phyloP scores from a whole-genome alignment of 306 rosid genomes.

The Pueraria montana region DNA sequence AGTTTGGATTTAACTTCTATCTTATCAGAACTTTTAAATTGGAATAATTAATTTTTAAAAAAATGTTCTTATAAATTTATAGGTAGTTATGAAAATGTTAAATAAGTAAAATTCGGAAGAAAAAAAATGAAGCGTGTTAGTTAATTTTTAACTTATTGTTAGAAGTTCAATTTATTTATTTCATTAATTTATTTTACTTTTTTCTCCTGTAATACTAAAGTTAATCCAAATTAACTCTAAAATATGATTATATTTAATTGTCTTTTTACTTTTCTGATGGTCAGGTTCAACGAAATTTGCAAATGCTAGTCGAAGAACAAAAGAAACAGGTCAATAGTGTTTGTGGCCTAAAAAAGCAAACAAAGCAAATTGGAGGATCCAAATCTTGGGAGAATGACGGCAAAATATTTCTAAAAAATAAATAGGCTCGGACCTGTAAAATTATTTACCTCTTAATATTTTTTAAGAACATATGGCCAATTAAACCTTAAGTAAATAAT shows the following conservation, averaged over 20 bases:
- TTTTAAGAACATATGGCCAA: background rate
- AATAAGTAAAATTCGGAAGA: too few relatives aligned
- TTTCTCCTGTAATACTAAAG: background rate
- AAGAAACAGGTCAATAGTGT: slow-evolving; percentile 33
- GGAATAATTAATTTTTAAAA: too few relatives aligned
- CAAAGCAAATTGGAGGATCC: background rate
- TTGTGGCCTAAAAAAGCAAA: slow-evolving; percentile 8
- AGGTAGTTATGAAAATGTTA: too few relatives aligned
- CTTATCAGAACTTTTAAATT: too few relatives aligned
- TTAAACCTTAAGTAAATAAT: background rate
- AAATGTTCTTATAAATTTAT: too few relatives aligned
- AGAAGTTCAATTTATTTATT: background rate
- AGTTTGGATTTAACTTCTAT: too few relatives aligned
- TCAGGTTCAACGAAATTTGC: slow-evolving; percentile 48
- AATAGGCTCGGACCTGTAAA: background rate
- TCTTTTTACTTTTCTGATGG: background rate
- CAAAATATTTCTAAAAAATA: background rate
- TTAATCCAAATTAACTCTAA: background rate
- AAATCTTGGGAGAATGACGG: background rate
- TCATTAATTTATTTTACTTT: background rate
- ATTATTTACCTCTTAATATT: background rate
- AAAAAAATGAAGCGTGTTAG: too few relatives aligned
- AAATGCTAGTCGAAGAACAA: slow-evolving; percentile 43
- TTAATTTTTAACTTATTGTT: too few relatives aligned
- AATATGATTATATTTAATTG: background rate